These are phyloP conservation scores for Graphilbum sp. DNA, from an alignment of 2,329 filamentous ascomycete genomes.

Conservation along the genomic window DNA sequence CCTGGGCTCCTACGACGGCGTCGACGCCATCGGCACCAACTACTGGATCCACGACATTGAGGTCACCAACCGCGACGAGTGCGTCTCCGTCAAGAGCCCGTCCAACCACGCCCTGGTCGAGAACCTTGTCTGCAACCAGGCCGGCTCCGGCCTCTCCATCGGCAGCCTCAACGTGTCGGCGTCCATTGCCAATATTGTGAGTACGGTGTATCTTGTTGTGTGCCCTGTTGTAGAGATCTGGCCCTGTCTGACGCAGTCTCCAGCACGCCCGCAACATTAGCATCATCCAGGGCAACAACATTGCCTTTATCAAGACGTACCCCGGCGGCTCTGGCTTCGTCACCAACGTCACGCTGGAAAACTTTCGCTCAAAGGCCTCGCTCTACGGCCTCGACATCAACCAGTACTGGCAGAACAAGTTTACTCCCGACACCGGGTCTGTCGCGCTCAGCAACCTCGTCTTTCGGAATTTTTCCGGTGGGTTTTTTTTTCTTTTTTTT, in stretches of 20 bases:
- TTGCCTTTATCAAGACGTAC: conserved; percentile 22
- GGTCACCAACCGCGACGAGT: conserved; percentile 21
- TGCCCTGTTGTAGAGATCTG: background rate
- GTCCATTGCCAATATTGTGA: conserved; percentile 16
- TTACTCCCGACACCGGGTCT: conserved; percentile 3
- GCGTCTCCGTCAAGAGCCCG: conserved; percentile 20
- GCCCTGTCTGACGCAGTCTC: too few relatives aligned
- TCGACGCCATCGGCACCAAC: conserved; percentile 19
- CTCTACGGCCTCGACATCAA: conserved; percentile 6
- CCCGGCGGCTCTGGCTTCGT: conserved; percentile 21
- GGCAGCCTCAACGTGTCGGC: conserved; percentile 17
- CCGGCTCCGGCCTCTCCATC: conserved; percentile 20
- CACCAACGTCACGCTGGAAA: conserved; percentile 17
- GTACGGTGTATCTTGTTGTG: conserved; percentile 6
- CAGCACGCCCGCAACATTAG: conserved; percentile 19
- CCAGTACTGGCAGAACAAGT: conserved; percentile 6
- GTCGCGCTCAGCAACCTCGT: conserved; percentile 4
- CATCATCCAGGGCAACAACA: conserved; percentile 18
- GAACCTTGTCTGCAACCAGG: conserved; percentile 20
- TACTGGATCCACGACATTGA: conserved; percentile 20
- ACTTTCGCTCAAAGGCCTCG: conserved; percentile 6
- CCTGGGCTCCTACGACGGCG: conserved; percentile 20
- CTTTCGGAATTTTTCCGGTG: conserved; percentile 16
- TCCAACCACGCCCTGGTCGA: conserved; percentile 18
- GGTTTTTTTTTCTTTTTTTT: too few relatives aligned